Conservation (phyloP, 495 filamentous ascomycete species). For the Aspergillus avenaceus region DNA sequence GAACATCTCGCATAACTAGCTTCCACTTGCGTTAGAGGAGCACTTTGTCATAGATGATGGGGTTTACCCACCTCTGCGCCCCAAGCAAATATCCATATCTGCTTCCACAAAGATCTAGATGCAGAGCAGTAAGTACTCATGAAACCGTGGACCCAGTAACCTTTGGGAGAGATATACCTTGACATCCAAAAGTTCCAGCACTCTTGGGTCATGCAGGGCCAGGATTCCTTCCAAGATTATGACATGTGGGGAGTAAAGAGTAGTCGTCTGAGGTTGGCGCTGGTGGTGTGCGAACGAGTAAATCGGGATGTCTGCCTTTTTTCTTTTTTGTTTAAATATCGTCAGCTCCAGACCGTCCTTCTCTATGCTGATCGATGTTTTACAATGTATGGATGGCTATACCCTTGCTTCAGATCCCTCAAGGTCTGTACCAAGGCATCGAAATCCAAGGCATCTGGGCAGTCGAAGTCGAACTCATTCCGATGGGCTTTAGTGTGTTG, state of each 20-base stretch:
- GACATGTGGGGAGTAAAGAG: conserved; percentile 94
- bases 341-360: not conserved
- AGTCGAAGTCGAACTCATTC: conserved; percentile 95
- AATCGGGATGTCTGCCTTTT: conserved; percentile 86
- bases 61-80: conserved; percentile 70
- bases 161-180: conserved; percentile 59
- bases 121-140: conserved; percentile 14
- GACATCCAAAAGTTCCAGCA: conserved; percentile 86
- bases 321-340: conserved; percentile 46
- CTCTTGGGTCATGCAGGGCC: conserved; percentile 81
- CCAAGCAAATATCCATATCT: conserved; percentile 89
- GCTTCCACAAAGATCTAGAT: conserved; percentile 89
- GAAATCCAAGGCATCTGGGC: conserved; percentile 93
- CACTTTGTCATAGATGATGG: not conserved
- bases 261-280: conserved; percentile 69
- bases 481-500: conserved; percentile 70
- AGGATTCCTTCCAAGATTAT: conserved; percentile 94
- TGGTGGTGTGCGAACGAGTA: conserved; percentile 96
- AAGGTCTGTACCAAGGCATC: conserved; percentile 80
- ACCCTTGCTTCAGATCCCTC: conserved; percentile 87
- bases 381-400: conserved; percentile 12
- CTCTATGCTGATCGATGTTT: not conserved
- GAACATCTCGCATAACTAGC: conserved; percentile 79
- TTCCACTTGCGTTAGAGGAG: conserved; percentile 14
- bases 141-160: not conserved